Base-by-base conservation (phyloP, 441 rosid genomes). In the Jatropha multifida region DNA sequence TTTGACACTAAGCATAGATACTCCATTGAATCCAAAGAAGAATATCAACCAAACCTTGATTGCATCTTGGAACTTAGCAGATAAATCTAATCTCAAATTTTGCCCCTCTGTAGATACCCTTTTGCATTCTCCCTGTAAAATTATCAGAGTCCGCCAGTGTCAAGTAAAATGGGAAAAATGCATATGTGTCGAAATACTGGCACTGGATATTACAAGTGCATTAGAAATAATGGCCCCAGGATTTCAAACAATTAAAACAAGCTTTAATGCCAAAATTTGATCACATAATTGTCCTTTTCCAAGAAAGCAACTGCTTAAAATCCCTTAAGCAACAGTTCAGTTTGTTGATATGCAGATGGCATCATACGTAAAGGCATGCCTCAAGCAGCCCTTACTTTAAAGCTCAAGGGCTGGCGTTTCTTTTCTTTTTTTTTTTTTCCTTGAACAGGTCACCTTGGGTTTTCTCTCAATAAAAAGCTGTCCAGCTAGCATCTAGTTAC, bases 41-140 rank as follows among this genome's bases (percentile, higher is more conserved):
- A 42, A 60, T 20, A 52, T 59, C 54, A 73, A 78, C 52, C 70
- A 81, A 54, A 92, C 98, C 97, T 91, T 91, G 68, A 94, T 92
- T 61, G 97, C 97, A 74, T 94, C 96, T 77, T 94, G 96, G 79
- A 92, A 94, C 84, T 89, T 92, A 79, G 89, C 55, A n/a, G 98
- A 92, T 71, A 92, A 79, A 77, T 94, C 97, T 73, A 89, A 79
- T 85, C 98, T 92, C 84, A 91, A 79, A 79, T 77, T 90, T 74
- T 94, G 98, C 61, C 98, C 96, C 81, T 94, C 97, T 41, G 88
- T 87, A 37, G 97, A 91, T 48, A 89, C 96, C 56, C 89, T 83
- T 84, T 92, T 94, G 86, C 97, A 94, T 79, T 94, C 99, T 76
- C 88, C 98, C 98, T 91, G 89, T 72, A 41, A 80, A 72, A 77